A percentile compares a stretch with the other conserved stretches of the same genome.
phyloP scores from a whole-genome alignment of 352 stramenopile species.

The Phytophthora palmivora region DNA sequence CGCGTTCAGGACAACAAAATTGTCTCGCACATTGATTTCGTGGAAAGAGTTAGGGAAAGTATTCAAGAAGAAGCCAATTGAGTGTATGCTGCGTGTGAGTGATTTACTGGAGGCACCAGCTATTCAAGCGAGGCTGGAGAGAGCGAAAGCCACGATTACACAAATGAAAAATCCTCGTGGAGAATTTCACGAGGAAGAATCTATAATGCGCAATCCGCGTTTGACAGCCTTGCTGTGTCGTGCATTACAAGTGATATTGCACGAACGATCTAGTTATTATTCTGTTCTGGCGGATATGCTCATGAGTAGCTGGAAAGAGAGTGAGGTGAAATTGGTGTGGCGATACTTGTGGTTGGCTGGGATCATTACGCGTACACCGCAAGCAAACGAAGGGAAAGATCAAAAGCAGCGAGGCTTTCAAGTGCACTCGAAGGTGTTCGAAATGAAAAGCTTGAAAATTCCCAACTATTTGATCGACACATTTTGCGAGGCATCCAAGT shows the following conservation, averaged over 20 bases:
- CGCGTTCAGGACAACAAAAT: constrained; percentile 63
- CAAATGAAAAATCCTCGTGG: constrained; percentile 77
- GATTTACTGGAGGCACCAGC: constrained; percentile 67
- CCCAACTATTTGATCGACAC: constrained; percentile 69
- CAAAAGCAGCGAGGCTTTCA: constrained; percentile 77
- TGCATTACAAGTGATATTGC: constrained; percentile 85
- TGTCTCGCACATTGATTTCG: constrained; percentile 69
- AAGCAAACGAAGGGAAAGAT: constrained; percentile 52
- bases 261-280: constrained; percentile 78
- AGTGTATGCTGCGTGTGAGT: constrained; percentile 77
- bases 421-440: constrained; percentile 71
- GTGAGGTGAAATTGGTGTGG: constrained; percentile 86
- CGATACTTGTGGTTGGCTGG: constrained; percentile 83
- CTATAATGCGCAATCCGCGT: constrained; percentile 63
- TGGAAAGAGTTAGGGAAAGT: constrained; percentile 73
- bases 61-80: constrained; percentile 64
- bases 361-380: constrained; percentile 67
- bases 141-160: constrained; percentile 63
- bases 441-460: constrained; percentile 78
- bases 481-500: constrained; percentile 78
- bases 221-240: constrained; percentile 68
- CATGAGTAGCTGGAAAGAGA: constrained; percentile 74
- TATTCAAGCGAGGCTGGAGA: constrained; percentile 69
- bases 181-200: constrained; percentile 71
- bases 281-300: constrained; percentile 75